Conservation (phyloP, 805 yeast species). For the Jamesozyma gamospora region DNA sequence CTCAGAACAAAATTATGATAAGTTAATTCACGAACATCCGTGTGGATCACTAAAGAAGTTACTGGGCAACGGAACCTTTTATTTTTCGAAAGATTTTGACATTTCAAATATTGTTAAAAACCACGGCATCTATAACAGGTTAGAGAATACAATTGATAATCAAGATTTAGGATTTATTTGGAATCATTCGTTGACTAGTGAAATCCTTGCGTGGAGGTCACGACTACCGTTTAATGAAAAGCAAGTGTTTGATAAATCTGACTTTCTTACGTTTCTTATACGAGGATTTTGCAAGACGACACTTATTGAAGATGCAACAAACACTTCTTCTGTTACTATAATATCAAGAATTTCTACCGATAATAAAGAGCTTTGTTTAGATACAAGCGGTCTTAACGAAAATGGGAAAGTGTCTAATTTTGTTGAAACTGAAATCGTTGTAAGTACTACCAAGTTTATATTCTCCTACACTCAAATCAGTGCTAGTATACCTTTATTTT, state of each 20-base stretch:
- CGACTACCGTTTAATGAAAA: slow-evolving; percentile 55
- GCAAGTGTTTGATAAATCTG: slow-evolving; percentile 50
- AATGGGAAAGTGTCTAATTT: slow-evolving; percentile 87
- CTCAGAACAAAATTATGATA: slow-evolving; percentile 22
- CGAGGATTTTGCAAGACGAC: slow-evolving; percentile 84
- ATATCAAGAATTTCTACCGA: slow-evolving; percentile 87
- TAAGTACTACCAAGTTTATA: slow-evolving; percentile 39
- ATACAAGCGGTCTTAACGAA: slow-evolving; percentile 82
- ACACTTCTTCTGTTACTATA: slow-evolving; percentile 45
- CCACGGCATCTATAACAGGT: slow-evolving; percentile 40
- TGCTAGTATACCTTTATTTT: slow-evolving; percentile 88
- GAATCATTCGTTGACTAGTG: slow-evolving; percentile 79
- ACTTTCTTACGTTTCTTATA: slow-evolving; percentile 71
- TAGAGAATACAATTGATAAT: slow-evolving; percentile 34
- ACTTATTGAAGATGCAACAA: slow-evolving; percentile 15
- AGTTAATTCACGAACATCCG: slow-evolving; percentile 52
- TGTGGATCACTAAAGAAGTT: slow-evolving; percentile 67
- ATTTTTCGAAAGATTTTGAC: slow-evolving; percentile 84
- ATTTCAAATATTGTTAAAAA: slow-evolving; percentile 71
- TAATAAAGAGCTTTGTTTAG: slow-evolving; percentile 78
- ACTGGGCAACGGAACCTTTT: slow-evolving; percentile 74
- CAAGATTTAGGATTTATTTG: slow-evolving; percentile 79
- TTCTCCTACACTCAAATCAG: slow-evolving; percentile 76
- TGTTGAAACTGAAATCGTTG: slow-evolving; percentile 79
- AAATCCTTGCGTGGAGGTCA: slow-evolving; percentile 59